A percentile compares a stretch with the other conserved stretches of the same genome.
phyloP scores from a whole-genome alignment of 768 basidiomycete genomes.

The Leccinum broughii region DNA sequence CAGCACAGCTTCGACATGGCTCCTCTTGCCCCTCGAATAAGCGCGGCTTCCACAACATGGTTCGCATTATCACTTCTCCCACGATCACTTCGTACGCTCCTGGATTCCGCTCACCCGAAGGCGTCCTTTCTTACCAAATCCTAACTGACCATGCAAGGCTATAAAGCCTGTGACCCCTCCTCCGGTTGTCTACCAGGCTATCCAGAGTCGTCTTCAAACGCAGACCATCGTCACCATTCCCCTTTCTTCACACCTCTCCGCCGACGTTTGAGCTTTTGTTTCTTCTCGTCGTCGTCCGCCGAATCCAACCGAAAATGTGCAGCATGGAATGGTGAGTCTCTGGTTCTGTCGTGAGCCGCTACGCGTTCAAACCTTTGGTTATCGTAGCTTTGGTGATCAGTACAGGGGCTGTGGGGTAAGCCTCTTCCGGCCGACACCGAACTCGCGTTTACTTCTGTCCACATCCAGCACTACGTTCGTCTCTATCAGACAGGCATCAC shows the following conservation, averaged over 20 bases:
- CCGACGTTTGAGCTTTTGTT: not conserved
- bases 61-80: constrained; percentile 25
- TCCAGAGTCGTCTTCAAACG: constrained; percentile 1
- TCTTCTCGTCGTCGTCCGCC: not conserved
- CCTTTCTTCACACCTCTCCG: not conserved
- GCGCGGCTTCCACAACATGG: constrained; percentile 11
- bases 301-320: constrained; percentile 44
- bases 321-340: constrained; percentile 53
- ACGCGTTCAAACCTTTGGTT: constrained; percentile 12
- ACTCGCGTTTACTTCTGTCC: constrained; percentile 4
- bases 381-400: constrained; percentile 39
- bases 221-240: not conserved
- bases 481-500: constrained; percentile 62
- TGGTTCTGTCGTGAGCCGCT: not conserved
- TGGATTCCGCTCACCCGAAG: constrained; percentile 33
- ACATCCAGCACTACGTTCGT: constrained; percentile 58
- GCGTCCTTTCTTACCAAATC: constrained; percentile 32
- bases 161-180: constrained; percentile 28
- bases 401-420: constrained; percentile 45
- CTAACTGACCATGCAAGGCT: constrained; percentile 19
- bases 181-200: not conserved
- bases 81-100: constrained; percentile 35
- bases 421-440: not conserved
- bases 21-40: constrained; percentile 1
- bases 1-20: constrained; percentile 26